A percentile compares a stretch with the other conserved stretches of the same genome.
These are phyloP conservation scores for Vaccinium myrtillus DNA, from an alignment of 148 eudicot species.

Conservation along the genomic window DNA sequence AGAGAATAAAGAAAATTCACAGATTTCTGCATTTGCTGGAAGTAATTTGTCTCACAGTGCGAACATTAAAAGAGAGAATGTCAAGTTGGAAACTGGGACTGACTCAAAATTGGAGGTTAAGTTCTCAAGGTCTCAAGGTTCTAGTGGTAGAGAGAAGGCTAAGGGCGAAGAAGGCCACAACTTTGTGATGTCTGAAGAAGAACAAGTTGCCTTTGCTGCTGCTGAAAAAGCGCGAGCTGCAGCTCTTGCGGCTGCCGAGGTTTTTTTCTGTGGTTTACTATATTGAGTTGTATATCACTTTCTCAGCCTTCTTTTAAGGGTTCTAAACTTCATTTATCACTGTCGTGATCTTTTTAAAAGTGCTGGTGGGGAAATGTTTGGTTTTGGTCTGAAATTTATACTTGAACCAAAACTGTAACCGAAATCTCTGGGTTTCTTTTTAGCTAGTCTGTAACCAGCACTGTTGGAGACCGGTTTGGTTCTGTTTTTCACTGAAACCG, in stretches of 20 bases:
- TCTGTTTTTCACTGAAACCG: too few relatives aligned
- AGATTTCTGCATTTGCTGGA: slow-evolving; percentile 30
- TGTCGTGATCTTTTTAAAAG: background rate
- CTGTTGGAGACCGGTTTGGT: too few relatives aligned
- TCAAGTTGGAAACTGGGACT: slow-evolving; percentile 36
- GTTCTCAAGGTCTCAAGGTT: slow-evolving; percentile 44
- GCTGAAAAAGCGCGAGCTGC: slow-evolving; percentile 93
- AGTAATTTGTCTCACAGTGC: slow-evolving; percentile 26
- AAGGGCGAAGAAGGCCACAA: slow-evolving; percentile 42
- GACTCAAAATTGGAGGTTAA: slow-evolving; percentile 42
- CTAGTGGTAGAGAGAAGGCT: slow-evolving; percentile 36
- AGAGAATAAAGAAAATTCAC: slow-evolving; percentile 41
- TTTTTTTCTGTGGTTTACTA: slow-evolving; percentile 25
- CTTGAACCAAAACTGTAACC: too few relatives aligned
- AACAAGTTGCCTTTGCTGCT: slow-evolving; percentile 81
- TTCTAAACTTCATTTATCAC: slow-evolving; percentile 1
- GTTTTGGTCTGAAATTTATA: background rate
- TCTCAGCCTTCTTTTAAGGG: background rate
- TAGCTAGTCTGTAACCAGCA: too few relatives aligned
- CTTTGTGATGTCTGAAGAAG: slow-evolving; percentile 73
- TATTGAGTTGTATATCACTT: background rate
- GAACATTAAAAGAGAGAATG: slow-evolving; percentile 44
- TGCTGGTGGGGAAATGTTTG: background rate
- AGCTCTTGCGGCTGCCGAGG: slow-evolving; percentile 94
- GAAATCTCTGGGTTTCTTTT: too few relatives aligned